These are phyloP conservation scores for Zymoseptoria tritici DNA, from an alignment of 2,329 filamentous ascomycete species.

Conservation along the genomic window DNA sequence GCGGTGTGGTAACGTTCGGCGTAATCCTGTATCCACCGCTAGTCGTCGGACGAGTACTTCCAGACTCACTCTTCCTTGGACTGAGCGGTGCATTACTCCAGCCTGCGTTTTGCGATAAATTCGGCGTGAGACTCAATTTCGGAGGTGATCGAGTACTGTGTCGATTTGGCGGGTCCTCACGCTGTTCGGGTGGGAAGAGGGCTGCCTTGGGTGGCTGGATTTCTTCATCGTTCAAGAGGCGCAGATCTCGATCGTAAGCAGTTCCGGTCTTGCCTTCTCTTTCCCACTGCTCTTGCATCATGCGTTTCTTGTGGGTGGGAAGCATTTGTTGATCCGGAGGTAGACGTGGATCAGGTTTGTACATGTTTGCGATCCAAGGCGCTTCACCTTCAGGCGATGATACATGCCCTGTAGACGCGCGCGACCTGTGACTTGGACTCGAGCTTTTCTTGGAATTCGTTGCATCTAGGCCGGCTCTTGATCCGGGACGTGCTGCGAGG, in stretches of 20 bases:
- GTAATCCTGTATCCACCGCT: slow-evolving; percentile 42
- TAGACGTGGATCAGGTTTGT: slow-evolving; percentile 88
- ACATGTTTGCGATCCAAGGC: slow-evolving; percentile 90
- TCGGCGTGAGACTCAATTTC: not conserved
- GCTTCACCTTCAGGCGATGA: slow-evolving; percentile 86
- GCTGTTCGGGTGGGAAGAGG: slow-evolving; percentile 2
- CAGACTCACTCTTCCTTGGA: slow-evolving; percentile 16
- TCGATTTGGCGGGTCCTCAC: not conserved
- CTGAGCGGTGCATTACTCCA: slow-evolving; percentile 6
- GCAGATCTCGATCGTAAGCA: slow-evolving; percentile 80
- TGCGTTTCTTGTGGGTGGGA: slow-evolving; percentile 80
- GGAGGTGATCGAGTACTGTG: not conserved
- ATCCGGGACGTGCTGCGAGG: not conserved
- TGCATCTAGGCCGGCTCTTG: not conserved
- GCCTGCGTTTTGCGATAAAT: not conserved
- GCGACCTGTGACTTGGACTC: slow-evolving; percentile 21
- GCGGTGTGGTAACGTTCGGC: slow-evolving; percentile 33
- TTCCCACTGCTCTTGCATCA: slow-evolving; percentile 95
- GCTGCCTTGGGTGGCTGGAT: slow-evolving; percentile 35
- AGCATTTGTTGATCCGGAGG: slow-evolving; percentile 93
- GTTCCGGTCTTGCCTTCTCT: slow-evolving; percentile 80
- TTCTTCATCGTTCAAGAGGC: slow-evolving; percentile 65
- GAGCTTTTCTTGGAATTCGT: not conserved
- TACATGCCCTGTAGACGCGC: slow-evolving; percentile 53
- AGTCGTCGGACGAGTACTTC: slow-evolving; percentile 31